Conservation (phyloP, 345 rosid genomes). For the Angophora floribunda region DNA sequence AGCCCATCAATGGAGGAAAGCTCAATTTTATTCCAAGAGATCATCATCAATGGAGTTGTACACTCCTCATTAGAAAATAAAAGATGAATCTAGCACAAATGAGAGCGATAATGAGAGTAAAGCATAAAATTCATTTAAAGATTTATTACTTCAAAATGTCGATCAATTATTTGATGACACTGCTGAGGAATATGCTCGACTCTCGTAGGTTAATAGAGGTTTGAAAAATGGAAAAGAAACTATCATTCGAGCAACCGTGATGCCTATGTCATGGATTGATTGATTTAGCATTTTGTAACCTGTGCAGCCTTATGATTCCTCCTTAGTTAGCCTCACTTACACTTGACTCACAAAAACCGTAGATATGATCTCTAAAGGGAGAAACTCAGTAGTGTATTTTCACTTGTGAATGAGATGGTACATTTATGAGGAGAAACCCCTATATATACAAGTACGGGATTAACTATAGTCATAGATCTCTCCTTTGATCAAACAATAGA, state of each 20-base stretch:
- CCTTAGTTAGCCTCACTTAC: too few relatives aligned
- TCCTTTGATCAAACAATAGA: too few relatives aligned
- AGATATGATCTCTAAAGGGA: too few relatives aligned
- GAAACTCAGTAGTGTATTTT: too few relatives aligned
- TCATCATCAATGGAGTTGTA: conserved; percentile 62
- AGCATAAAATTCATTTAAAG: conserved; percentile 58
- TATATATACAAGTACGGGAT: too few relatives aligned
- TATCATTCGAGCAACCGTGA: conserved; percentile 68
- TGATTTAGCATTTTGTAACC: too few relatives aligned
- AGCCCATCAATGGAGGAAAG: conserved; percentile 67
- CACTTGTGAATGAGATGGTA: too few relatives aligned
- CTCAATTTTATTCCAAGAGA: conserved; percentile 59
- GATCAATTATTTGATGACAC: conserved; percentile 83
- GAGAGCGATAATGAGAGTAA: conserved; percentile 87
- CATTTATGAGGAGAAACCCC: too few relatives aligned
- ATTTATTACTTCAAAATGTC: conserved; percentile 55
- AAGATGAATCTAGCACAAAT: conserved; percentile 96
- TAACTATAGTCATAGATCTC: too few relatives aligned
- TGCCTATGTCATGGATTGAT: too few relatives aligned
- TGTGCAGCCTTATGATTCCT: too few relatives aligned
- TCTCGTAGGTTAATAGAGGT: conserved; percentile 61
- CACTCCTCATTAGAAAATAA: conserved; percentile 44
- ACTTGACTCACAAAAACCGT: too few relatives aligned
- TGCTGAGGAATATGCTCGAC: conserved; percentile 82
- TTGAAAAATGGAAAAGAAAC: conserved; percentile 81